These are phyloP conservation scores for Trichothecium sympodiale DNA, from an alignment of 2,329 filamentous ascomycete species.

Conservation along the genomic window DNA sequence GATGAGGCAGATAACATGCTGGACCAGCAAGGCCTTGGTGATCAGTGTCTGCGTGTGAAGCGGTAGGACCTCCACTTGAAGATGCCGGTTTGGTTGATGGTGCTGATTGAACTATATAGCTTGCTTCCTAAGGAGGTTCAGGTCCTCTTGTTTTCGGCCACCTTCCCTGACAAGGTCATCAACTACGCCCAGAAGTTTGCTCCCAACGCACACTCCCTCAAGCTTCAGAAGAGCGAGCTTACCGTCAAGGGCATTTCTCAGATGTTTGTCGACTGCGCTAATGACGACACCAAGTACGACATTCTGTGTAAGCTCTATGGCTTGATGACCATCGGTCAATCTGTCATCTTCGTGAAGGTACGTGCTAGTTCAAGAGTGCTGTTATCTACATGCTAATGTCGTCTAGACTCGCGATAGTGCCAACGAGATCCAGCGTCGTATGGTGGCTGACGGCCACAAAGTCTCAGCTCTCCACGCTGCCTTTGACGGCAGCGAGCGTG, in stretches of 20 bases:
- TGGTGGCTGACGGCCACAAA: slow-evolving; percentile 82
- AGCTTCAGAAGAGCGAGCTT: slow-evolving; percentile 78
- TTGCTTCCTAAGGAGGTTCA: slow-evolving; percentile 68
- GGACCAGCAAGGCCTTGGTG: slow-evolving; percentile 86
- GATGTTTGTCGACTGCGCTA: slow-evolving; percentile 88
- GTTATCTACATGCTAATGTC: background rate
- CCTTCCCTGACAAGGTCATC: slow-evolving; percentile 77
- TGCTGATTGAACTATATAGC: slow-evolving; percentile 27
- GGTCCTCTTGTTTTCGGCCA: slow-evolving; percentile 90
- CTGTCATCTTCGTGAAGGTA: slow-evolving; percentile 95
- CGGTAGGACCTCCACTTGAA: slow-evolving; percentile 36
- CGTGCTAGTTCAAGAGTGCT: slow-evolving; percentile 8
- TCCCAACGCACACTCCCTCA: slow-evolving; percentile 76
- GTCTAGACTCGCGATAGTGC: slow-evolving; percentile 73
- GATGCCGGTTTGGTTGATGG: background rate
- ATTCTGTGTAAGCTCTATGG: slow-evolving; percentile 89
- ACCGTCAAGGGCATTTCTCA: slow-evolving; percentile 97
- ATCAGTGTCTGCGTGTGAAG: slow-evolving; percentile 89
- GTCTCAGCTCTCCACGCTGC: slow-evolving; percentile 84
- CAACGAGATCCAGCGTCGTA: slow-evolving; percentile 70
- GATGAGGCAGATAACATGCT: slow-evolving; percentile 99
- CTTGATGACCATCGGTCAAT: slow-evolving; percentile 90
- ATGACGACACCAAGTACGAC: slow-evolving; percentile 74
- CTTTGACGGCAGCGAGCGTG: slow-evolving; percentile 73
- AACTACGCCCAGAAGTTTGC: slow-evolving; percentile 76